These are phyloP conservation scores for Verticillium albo-atrum DNA, from an alignment of 2,329 filamentous ascomycete species.

Conservation along the genomic window DNA sequence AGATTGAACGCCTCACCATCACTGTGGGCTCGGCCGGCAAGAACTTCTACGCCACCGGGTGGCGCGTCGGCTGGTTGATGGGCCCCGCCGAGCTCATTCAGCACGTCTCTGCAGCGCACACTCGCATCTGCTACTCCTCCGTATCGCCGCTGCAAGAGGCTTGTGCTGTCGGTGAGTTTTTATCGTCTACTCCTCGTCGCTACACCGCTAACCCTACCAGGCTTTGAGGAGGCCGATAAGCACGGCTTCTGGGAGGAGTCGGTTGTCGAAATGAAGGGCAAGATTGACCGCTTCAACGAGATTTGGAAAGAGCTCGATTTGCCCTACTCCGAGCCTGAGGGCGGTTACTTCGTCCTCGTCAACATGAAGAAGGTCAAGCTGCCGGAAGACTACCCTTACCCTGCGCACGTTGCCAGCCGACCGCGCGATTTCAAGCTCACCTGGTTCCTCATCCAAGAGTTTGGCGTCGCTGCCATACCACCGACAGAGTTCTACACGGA, in stretches of 20 bases:
- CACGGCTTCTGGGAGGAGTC: conserved; percentile 84
- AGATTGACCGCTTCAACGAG: conserved; percentile 82
- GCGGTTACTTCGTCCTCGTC: conserved; percentile 94
- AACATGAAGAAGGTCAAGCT: conserved; percentile 87
- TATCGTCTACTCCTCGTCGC: background rate
- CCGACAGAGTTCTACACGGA: conserved; percentile 97
- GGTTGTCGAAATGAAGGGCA: conserved; percentile 81
- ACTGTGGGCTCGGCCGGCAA: conserved; percentile 96
- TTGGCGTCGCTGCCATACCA: conserved; percentile 92
- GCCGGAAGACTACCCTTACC: conserved; percentile 82
- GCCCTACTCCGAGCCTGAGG: conserved; percentile 87
- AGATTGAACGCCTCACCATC: conserved; percentile 81
- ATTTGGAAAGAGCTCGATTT: conserved; percentile 72
- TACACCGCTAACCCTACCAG: conserved; percentile 13
- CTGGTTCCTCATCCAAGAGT: conserved; percentile 96
- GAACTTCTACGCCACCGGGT: conserved; percentile 97
- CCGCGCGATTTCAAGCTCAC: conserved; percentile 91
- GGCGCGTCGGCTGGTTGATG: conserved; percentile 93
- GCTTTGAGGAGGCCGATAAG: conserved; percentile 84
- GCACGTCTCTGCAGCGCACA: conserved; percentile 88
- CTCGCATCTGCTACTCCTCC: conserved; percentile 91
- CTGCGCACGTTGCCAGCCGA: conserved; percentile 77
- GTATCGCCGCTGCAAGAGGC: conserved; percentile 94
- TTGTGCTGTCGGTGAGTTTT: conserved; percentile 64
- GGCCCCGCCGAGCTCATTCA: conserved; percentile 85